Evolutionary conservation across 208 protist species (phyloP).

Genomic region (Phytomonas francai): DNA sequence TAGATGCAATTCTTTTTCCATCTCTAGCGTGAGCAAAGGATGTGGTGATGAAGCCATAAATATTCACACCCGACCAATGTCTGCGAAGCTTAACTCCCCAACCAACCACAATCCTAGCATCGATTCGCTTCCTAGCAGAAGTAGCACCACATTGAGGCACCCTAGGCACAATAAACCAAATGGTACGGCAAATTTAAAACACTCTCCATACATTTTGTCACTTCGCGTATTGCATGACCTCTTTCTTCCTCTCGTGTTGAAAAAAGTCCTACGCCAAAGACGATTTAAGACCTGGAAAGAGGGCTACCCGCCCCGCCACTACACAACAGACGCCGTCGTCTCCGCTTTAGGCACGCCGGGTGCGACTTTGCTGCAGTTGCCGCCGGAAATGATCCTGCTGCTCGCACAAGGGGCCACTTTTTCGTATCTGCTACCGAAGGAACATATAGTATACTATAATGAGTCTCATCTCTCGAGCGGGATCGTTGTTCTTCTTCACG

Average conservation of each 20-base stretch:
- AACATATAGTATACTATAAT: conserved; percentile 67
- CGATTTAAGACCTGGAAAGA: conserved; percentile 27
- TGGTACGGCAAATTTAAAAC: conserved; percentile 26
- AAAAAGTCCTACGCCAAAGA: conserved; percentile 26
- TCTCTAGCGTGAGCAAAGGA: background rate
- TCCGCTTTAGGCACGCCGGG: conserved; percentile 43
- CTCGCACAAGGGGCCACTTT: conserved; percentile 45
- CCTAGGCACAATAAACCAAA: background rate
- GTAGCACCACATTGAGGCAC: background rate
- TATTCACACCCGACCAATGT: background rate
- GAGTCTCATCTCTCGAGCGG: conserved; percentile 75
- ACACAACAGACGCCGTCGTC: conserved; percentile 60
- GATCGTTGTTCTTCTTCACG: conserved; percentile 73
- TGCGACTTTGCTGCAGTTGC: conserved; percentile 55
- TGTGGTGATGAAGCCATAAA: background rate
- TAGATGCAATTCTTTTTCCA: background rate
- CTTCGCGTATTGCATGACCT: conserved; percentile 33
- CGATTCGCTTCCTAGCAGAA: conserved; percentile 31
- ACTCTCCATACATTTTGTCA: conserved; percentile 26
- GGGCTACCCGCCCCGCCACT: conserved; percentile 37
- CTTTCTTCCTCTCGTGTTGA: conserved; percentile 53
- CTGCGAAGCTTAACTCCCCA: background rate
- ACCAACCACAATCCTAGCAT: conserved; percentile 41
- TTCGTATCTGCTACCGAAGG: conserved; percentile 34
- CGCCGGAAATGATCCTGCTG: conserved; percentile 38